Evolutionary conservation across 2,329 filamentous ascomycete genomes (phyloP).

Genomic region (Fusarium keratoplasticum): DNA sequence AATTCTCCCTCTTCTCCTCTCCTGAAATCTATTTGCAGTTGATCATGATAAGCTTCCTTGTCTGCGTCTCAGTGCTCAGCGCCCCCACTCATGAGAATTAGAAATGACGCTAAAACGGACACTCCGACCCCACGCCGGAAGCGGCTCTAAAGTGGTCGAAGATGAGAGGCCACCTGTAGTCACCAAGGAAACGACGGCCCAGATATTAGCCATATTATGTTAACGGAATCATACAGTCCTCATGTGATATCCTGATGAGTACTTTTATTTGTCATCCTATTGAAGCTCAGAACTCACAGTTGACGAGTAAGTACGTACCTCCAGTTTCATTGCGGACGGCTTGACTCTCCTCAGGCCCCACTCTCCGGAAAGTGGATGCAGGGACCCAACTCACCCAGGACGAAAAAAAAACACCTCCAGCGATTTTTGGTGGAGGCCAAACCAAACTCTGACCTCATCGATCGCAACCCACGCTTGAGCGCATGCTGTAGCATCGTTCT

Average conservation of each 20-base stretch:
- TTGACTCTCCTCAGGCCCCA: background rate
- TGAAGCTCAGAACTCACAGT: background rate
- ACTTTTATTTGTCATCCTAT: background rate
- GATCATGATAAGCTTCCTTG: background rate
- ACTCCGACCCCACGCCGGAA: background rate
- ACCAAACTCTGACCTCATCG: slow-evolving; percentile 35
- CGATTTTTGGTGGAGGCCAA: slow-evolving; percentile 1
- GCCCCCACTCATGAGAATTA: background rate
- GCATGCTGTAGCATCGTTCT: background rate
- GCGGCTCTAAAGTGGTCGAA: background rate
- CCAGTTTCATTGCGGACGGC: background rate
- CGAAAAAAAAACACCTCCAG: slow-evolving; percentile 8
- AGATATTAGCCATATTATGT: background rate
- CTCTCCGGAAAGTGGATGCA: slow-evolving; percentile 25
- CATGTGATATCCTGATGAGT: background rate
- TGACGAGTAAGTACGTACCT: background rate
- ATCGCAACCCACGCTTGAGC: slow-evolving; percentile 4
- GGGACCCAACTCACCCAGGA: background rate
- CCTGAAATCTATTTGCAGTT: background rate
- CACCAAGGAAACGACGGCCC: background rate
- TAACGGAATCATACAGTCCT: background rate
- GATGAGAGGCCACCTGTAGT: background rate
- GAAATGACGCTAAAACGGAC: background rate
- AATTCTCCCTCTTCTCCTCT: background rate
- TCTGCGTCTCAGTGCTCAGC: background rate